Conservation (phyloP, 441 rosid species). For the Eutrema salsugineum region DNA sequence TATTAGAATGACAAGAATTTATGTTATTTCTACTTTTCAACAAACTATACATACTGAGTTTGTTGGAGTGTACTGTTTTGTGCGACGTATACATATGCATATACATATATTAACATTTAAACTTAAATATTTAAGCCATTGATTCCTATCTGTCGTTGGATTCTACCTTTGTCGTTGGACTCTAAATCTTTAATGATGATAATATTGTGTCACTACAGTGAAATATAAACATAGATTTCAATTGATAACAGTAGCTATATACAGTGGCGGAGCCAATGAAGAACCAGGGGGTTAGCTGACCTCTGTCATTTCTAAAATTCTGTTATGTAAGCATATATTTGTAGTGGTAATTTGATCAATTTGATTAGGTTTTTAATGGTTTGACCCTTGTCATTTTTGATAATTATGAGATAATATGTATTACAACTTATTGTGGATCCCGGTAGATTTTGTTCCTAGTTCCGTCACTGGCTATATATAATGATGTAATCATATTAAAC, state of each 20-base stretch:
- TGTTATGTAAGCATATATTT: no score
- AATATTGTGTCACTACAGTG: background rate
- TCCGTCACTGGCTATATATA: no score
- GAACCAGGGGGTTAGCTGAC: no score
- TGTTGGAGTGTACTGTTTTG: constrained; percentile 7
- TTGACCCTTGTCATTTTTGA: no score
- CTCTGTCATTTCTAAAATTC: no score
- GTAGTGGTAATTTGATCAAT: no score
- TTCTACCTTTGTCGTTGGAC: constrained; percentile 11
- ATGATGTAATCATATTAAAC: background rate
- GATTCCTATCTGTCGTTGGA: background rate
- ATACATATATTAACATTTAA: background rate
- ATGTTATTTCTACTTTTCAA: constrained; percentile 25
- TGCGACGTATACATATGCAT: background rate
- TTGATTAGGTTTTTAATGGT: no score
- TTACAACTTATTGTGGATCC: no score
- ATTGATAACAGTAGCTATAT: background rate
- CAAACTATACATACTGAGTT: constrained; percentile 13
- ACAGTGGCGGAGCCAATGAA: no score
- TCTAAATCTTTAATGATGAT: no score
- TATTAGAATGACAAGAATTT: constrained; percentile 11
- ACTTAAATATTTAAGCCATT: background rate
- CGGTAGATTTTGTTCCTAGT: no score
- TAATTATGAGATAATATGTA: no score
- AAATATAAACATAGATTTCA: background rate